Evolutionary conservation across 352 stramenopile species (phyloP), one percentile per base, ranked within the genome.

Genomic region (Vaucheria bursata): DNA sequence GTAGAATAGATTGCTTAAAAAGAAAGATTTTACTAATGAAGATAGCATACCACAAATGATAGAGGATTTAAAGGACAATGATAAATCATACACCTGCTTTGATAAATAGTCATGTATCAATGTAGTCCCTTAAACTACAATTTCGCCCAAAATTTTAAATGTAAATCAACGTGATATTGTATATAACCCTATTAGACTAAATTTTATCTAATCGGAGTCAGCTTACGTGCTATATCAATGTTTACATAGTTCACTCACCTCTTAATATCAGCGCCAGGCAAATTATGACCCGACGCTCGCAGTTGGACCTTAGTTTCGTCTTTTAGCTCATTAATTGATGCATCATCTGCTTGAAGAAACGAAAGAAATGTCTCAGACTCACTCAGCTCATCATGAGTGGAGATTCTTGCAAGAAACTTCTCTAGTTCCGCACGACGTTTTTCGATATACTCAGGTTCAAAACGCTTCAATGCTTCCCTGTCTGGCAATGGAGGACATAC

Each of bases 401-500:
- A 69, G 2, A 87, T 72, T 36, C 84, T 64, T 34, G 77, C 74
- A 1, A 87, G 74, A 67, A 83, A 85, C 29, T 73, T 71, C 66
- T 82, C 76, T 0, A 81, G 70, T 40, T 81, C 76, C 76, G 74
- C 75, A 37, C 76, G 76, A 4, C 76, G 76, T 59, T 75, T 74
- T 72, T 83, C 73, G 36, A 86, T 40, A 35, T 96, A 96, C 73
- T 92, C 88, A n/a, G 89, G 88, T 31, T 91, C 94, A 79, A 96
- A 96, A 1, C 91, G 87, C 0, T 90, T 89, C 0, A 96, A 90
- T 5, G 95, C 78, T 5, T 95, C 84, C 77, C 96, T 96, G 73
- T 96, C 91, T 0, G 91, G 91, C 29, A 96, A 79, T 0, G 91
- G 91, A 8, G 91, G 91, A 18, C 95, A 91, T 3, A 96, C 89